A percentile compares a stretch with the other conserved stretches of the same genome.
Conservation (phyloP, 163 green algal species). For the Botryococcus braunii region DNA sequence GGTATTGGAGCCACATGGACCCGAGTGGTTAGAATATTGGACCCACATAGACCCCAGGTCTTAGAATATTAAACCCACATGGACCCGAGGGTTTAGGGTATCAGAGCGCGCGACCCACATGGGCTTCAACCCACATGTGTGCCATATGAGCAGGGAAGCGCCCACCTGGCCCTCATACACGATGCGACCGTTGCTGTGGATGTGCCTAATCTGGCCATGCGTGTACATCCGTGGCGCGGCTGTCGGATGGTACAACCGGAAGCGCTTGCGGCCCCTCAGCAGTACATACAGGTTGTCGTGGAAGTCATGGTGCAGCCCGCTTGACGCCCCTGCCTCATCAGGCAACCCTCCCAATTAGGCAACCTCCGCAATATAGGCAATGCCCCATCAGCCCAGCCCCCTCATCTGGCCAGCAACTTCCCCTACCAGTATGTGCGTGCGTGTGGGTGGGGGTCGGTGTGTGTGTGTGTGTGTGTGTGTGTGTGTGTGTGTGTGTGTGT, state of each 20-base stretch:
- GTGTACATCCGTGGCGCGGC: constrained; percentile 58
- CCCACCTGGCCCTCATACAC: constrained; percentile 59
- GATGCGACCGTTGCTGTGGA: constrained; percentile 59
- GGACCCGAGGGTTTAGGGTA: neutral
- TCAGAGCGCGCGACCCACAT: neutral
- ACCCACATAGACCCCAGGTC: neutral
- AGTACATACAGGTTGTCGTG: constrained; percentile 91
- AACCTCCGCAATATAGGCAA: too few species aligned
- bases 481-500: too few species aligned
- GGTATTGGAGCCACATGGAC: too few species aligned
- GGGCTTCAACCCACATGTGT: neutral
- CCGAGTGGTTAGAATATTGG: too few species aligned
- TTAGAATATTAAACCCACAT: neutral
- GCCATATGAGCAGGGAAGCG: neutral
- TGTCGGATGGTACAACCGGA: constrained; percentile 62
- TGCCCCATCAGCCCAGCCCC: too few species aligned
- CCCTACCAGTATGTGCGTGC: too few species aligned
- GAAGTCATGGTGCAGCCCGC: constrained; percentile 82
- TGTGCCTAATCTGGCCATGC: constrained; percentile 25
- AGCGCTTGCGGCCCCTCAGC: constrained; percentile 70
- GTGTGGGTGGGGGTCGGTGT: too few species aligned
- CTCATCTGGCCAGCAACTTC: too few species aligned
- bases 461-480: too few species aligned
- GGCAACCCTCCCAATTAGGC: too few species aligned
- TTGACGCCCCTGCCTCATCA: constrained; percentile 56